Conservation (phyloP, 2,329 filamentous ascomycete species). For the Xylariaceae sp. region DNA sequence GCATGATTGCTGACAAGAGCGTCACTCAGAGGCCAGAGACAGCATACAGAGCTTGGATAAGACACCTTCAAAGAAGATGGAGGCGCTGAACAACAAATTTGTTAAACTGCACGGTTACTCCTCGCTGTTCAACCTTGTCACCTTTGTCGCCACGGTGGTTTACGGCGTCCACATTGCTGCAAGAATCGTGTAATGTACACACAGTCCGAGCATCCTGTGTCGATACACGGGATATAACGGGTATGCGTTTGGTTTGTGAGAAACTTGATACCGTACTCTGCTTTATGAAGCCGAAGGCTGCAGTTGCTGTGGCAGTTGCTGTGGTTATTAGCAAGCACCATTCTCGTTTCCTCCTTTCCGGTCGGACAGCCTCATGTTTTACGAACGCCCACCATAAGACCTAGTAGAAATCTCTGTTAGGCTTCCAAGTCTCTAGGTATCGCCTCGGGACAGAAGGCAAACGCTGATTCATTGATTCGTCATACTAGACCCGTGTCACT, state of each 20-base stretch:
- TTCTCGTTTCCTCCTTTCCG: not conserved
- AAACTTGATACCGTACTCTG: not conserved
- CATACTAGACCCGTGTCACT: too few species aligned
- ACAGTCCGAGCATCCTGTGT: not conserved
- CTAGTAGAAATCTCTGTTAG: too few species aligned
- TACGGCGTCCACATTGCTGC: slow-evolving; percentile 75
- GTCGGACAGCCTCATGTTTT: not conserved
- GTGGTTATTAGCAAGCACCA: not conserved
- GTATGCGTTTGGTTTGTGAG: not conserved
- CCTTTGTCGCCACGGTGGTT: slow-evolving; percentile 63
- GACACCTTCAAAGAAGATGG: slow-evolving; percentile 78
- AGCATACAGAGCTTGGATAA: slow-evolving; percentile 82
- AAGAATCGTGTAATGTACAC: slow-evolving; percentile 45
- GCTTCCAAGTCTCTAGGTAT: too few species aligned
- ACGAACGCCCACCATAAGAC: not conserved
- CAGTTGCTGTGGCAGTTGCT: not conserved
- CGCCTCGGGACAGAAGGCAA: too few species aligned
- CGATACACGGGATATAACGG: not conserved
- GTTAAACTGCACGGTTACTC: slow-evolving; percentile 76
- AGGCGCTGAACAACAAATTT: slow-evolving; percentile 73
- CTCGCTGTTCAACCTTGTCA: slow-evolving; percentile 70
- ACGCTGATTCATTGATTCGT: too few species aligned
- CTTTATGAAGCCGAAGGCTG: not conserved
- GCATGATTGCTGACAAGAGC: slow-evolving; percentile 16
- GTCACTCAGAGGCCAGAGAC: slow-evolving; percentile 67